Evolutionary conservation across 768 basidiomycete genomes (phyloP).

Genomic region (Russula virescens): DNA sequence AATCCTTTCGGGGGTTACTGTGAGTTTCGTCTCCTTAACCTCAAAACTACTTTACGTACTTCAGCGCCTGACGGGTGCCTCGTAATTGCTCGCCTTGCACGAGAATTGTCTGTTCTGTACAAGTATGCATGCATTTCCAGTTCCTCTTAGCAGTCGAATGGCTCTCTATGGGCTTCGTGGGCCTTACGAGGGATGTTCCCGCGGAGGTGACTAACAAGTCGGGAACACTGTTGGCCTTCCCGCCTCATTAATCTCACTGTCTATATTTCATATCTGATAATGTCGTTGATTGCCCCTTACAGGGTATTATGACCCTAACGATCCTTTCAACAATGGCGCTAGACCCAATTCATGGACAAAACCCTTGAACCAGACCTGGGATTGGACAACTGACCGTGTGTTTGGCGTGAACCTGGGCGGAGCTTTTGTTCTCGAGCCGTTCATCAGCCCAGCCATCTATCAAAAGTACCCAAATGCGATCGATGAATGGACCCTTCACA

Average conservation of each 20-base stretch:
- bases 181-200: slow-evolving; percentile 3
- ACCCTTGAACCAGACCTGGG: slow-evolving; percentile 72
- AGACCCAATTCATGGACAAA: slow-evolving; percentile 77
- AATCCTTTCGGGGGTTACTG: slow-evolving; percentile 46
- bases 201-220: neutral
- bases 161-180: neutral
- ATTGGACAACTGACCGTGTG: slow-evolving; percentile 55
- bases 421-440: slow-evolving; percentile 75
- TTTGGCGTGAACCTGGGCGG: slow-evolving; percentile 73
- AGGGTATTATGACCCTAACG: slow-evolving; percentile 65
- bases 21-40: slow-evolving; percentile 12
- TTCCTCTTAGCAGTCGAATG: neutral
- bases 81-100: neutral
- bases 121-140: neutral
- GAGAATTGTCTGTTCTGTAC: neutral
- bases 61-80: neutral
- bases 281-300: slow-evolving; percentile 1
- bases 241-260: neutral
- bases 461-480: slow-evolving; percentile 52
- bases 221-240: neutral
- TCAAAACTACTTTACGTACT: neutral
- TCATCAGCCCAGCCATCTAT: slow-evolving; percentile 62
- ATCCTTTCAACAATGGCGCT: slow-evolving; percentile 75
- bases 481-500: slow-evolving; percentile 72
- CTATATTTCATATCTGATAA: neutral